Evolutionary conservation across 2,329 filamentous ascomycete genomes (phyloP).

Genomic region (Colletotrichum gloeosporioides): DNA sequence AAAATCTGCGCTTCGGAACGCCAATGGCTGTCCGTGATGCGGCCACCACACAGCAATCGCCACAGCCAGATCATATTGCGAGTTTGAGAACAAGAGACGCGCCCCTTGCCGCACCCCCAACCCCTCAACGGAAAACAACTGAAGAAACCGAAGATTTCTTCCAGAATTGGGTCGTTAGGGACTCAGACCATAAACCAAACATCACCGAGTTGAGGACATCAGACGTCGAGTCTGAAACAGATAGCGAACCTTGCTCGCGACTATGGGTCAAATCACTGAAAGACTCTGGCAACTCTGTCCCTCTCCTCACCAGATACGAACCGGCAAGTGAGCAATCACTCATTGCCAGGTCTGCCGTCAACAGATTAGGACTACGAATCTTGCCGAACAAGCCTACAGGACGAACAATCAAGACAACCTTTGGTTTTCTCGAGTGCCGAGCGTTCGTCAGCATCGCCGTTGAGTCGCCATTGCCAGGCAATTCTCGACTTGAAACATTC

Average conservation of each 20-base stretch:
- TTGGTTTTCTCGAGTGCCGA: fast-evolving
- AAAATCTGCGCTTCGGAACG: not conserved
- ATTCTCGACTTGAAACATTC: not conserved
- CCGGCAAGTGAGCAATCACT: not conserved
- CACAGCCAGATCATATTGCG: not conserved
- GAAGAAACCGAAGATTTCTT: fast-evolving
- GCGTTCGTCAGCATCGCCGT: not conserved
- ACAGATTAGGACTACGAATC: fast-evolving
- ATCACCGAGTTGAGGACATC: fast-evolving
- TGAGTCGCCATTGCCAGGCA: fast-evolving
- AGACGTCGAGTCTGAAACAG: fast-evolving
- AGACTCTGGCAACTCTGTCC: not conserved
- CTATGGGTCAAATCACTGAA: not conserved
- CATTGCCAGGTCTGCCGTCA: not conserved
- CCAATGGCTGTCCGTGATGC: not conserved
- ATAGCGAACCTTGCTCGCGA: fast-evolving
- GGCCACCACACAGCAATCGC: not conserved
- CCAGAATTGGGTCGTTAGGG: not conserved
- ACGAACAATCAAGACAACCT: not conserved
- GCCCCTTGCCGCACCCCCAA: fast-evolving
- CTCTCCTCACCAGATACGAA: not conserved
- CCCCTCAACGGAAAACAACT: fast-evolving
- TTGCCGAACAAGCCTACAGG: not conserved
- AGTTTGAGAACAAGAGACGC: not conserved
- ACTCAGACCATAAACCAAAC: fast-evolving